These are phyloP conservation scores for Bonia amplexicaulis DNA, from an alignment of 176 grass and related monocot genomes.

Conservation along the genomic window DNA sequence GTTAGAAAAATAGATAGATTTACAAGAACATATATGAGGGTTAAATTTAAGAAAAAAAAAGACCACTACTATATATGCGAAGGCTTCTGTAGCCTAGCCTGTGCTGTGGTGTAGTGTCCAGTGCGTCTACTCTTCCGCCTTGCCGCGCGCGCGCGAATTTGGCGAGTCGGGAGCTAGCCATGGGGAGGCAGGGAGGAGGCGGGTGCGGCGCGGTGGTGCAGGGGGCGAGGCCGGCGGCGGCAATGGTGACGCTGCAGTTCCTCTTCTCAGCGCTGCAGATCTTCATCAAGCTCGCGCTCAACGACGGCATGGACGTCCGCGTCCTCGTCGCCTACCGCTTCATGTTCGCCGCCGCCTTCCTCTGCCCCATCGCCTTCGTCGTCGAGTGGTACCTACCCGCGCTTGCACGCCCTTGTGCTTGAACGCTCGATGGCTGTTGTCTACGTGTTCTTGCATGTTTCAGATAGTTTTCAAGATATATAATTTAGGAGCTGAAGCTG, in stretches of 20 bases:
- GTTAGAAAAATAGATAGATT: too few species aligned
- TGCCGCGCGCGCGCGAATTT: not conserved
- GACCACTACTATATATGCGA: too few species aligned
- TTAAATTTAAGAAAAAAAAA: too few species aligned
- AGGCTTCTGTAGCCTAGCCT: not conserved
- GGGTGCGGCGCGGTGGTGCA: not conserved
- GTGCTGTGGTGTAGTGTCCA: not conserved
- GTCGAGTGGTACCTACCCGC: constrained; percentile 43
- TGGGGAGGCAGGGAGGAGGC: not conserved
- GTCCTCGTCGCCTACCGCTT: constrained; percentile 66
- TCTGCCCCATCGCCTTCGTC: constrained; percentile 67
- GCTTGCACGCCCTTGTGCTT: not conserved
- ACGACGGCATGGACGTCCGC: constrained; percentile 62
- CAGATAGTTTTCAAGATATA: not conserved
- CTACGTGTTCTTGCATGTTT: not conserved
- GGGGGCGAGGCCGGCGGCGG: constrained; percentile 26
- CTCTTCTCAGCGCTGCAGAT: constrained; percentile 44
- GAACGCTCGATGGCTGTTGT: not conserved
- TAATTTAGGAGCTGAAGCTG: not conserved
- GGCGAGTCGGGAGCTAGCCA: not conserved
- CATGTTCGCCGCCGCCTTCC: constrained; percentile 51
- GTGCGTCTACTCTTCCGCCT: not conserved
- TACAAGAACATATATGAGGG: too few species aligned
- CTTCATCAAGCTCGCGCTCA: constrained; percentile 59
- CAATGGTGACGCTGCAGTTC: constrained; percentile 30